Base-by-base conservation (phyloP, 208 protist genomes). In the Crithidia expoeki region DNA sequence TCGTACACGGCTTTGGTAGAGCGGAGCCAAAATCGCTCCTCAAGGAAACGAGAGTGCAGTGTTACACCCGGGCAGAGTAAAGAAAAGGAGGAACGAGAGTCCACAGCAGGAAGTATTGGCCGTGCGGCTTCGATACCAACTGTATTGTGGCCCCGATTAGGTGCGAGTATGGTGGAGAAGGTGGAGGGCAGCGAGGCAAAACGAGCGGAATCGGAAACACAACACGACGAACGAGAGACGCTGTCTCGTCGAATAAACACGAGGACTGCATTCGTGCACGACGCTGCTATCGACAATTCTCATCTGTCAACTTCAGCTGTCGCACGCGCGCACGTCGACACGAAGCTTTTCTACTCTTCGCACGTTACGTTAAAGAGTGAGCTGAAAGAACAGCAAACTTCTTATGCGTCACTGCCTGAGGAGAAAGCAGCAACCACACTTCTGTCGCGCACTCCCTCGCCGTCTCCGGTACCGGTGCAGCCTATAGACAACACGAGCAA, bases 61-160 rank as follows among this genome's bases (percentile, higher is more conserved):
- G 19, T n/a, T 34, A 44, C 58, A 44, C 36, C 30, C 6, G 5
- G 36, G 16, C 36, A 27, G 40, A 63, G 42, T 17, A 21, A 16
- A 14, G 53, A 14, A 2, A 28, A 17, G 11, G 58, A 52, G 27
- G 58, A 38, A 12, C 23, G 14, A 21, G 56, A 49, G 23, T 30
- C 6, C n/a, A 25, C n/a, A 2, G 56, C 56, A 5, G 44, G 46
- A 17, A 42, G 44, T 44, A 53, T 56, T 0, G 69, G 62, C 12
- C 62, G 62, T 21, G 70, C 62, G 1, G 55, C 61, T 42, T 64
- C 70, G 28, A 34, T 76, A 9, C 62, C 70, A 4, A 30, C 42
- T 27, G 17, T n/a, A 12, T n/a, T 53, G 32, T 65, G 70, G 70
- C 70, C 62, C 30, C 61, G 27, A n/a, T 46, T 76, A 12, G 36